Base-by-base conservation (phyloP, 2,329 filamentous ascomycete genomes). In the Nemania sp. region DNA sequence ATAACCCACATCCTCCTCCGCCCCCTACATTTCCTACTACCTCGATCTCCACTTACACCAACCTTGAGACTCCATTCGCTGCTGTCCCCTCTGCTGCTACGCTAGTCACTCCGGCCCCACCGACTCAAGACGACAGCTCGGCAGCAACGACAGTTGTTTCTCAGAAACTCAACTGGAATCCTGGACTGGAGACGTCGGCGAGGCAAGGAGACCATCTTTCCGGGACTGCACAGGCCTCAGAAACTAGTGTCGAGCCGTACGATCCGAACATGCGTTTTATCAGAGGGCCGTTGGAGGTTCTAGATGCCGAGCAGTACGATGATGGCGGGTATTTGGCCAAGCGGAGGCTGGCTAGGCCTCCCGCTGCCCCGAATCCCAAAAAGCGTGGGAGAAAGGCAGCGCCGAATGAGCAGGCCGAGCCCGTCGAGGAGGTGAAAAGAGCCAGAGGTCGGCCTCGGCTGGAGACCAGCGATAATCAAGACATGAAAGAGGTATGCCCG, bases 401-500 rank as follows among this genome's bases (percentile, higher is more conserved):
- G 6, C 62, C 67, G 6, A 62, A 61, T 12, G 68, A 69, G 1
- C 64, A 66, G 14, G 70, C 72, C 1, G 72, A 74, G 1, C 73
- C 78, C 1, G 73, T 74, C 2, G 75, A 77, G 45, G 74, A 76
- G 42, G 78, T 76, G 63, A 86, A 83, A 68, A 83, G 87, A 63
- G 76, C 83, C 15, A 79, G 90, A 66, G 90, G 90, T 6, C 80
- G 90, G 50, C 90, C 90, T 5, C 78, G 89, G 45, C 77, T 94
- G 14, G 86, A 92, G 61, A 83, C 84, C n/a, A 84, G 84, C 56
- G 89, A 93, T 71, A 84, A 90, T 83, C 49, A 90, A 92, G 75
- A 89, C 91, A 73, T 81, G 87, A 84, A 54, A 28, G 52, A 52
- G 41, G 46, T 39, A 54, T 60, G 44, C 30, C 30, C 8, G n/a